Evolutionary conservation across 2,329 filamentous ascomycete genomes (phyloP).

Genomic region (Reticulascus tulasneorum): DNA sequence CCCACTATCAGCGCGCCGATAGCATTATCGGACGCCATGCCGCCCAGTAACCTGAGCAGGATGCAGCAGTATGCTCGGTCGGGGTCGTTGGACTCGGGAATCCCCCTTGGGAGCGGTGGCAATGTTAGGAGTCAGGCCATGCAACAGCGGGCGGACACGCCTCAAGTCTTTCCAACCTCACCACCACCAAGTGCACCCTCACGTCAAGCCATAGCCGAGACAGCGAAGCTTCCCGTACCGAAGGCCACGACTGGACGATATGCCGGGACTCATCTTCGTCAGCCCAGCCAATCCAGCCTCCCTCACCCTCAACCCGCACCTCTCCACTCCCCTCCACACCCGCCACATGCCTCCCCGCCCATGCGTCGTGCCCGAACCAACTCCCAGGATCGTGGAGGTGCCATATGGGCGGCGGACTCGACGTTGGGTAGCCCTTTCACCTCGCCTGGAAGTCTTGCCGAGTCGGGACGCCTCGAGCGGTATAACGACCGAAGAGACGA

Average conservation of each 20-base stretch:
- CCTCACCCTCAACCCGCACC: slow-evolving; percentile 11
- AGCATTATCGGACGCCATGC: slow-evolving; percentile 8
- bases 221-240: slow-evolving; percentile 32
- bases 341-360: slow-evolving; percentile 16
- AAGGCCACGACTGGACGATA: slow-evolving; percentile 21
- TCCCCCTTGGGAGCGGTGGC: not conserved
- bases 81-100: slow-evolving; percentile 6
- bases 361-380: slow-evolving; percentile 14
- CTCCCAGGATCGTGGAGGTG: slow-evolving; percentile 23
- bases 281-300: slow-evolving; percentile 18
- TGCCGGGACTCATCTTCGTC: slow-evolving; percentile 21
- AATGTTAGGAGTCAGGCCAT: not conserved
- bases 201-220: slow-evolving; percentile 26
- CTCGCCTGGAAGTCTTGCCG: slow-evolving; percentile 10
- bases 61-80: slow-evolving; percentile 14
- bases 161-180: not conserved
- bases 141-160: slow-evolving; percentile 1
- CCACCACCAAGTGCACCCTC: slow-evolving; percentile 10
- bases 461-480: slow-evolving; percentile 6
- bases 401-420: slow-evolving; percentile 13
- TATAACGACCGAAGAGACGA: slow-evolving; percentile 7
- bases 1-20: too few relatives aligned
- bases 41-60: slow-evolving; percentile 7
- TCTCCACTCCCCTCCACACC: slow-evolving; percentile 16
- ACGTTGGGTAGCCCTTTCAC: slow-evolving; percentile 11